These are phyloP conservation scores for Chalciporus sphaerocephalus DNA, from an alignment of 768 basidiomycete genomes.

Conservation along the genomic window DNA sequence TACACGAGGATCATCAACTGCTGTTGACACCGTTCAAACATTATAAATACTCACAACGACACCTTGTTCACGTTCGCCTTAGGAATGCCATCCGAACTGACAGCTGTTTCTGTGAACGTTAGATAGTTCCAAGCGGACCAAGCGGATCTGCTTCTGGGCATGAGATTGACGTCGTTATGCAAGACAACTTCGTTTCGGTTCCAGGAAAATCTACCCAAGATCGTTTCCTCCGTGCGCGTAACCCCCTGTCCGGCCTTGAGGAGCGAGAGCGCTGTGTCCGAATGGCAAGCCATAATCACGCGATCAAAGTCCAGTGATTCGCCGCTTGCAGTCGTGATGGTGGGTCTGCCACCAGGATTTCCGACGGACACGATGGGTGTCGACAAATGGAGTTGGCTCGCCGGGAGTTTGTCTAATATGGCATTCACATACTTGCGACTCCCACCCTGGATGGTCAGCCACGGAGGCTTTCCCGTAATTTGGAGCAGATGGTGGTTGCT, in stretches of 20 bases:
- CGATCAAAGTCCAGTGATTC: slow-evolving; percentile 52
- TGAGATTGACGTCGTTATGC: slow-evolving; percentile 59
- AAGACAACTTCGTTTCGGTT: slow-evolving; percentile 63
- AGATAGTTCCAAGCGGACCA: slow-evolving; percentile 84
- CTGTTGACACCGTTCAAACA: neutral
- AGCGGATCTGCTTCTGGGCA: slow-evolving; percentile 56
- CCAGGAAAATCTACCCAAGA: slow-evolving; percentile 61
- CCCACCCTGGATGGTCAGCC: slow-evolving; percentile 71
- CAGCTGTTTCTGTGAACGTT: slow-evolving; percentile 38
- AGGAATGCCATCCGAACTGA: slow-evolving; percentile 32
- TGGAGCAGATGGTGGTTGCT: slow-evolving; percentile 73
- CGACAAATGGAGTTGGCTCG: slow-evolving; percentile 52
- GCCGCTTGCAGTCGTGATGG: slow-evolving; percentile 46
- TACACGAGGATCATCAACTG: slow-evolving; percentile 14
- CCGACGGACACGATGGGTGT: slow-evolving; percentile 49
- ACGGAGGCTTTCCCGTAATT: slow-evolving; percentile 62
- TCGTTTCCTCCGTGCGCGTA: slow-evolving; percentile 48
- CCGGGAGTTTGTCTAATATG: slow-evolving; percentile 53
- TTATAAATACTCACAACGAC: slow-evolving; percentile 49
- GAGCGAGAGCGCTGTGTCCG: slow-evolving; percentile 52
- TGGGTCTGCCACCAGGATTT: slow-evolving; percentile 31
- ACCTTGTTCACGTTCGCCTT: slow-evolving; percentile 54
- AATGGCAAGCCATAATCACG: slow-evolving; percentile 72
- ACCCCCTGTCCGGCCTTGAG: slow-evolving; percentile 47
- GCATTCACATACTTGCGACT: slow-evolving; percentile 65